Base-by-base conservation (phyloP, 148 eudicot species). In the Fagopyrum esculentum region DNA sequence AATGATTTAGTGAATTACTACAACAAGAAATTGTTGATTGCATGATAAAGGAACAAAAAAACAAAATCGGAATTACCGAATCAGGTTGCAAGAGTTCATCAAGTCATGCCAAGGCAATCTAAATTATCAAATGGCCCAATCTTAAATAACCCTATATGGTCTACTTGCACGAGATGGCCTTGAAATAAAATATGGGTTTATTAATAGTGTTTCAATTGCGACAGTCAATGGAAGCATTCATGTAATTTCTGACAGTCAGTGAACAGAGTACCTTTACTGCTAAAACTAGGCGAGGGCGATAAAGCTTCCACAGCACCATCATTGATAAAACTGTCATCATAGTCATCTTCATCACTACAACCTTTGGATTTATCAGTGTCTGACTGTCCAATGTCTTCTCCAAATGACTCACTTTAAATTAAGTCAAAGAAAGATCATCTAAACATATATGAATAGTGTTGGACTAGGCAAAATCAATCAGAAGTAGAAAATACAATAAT, bases 321-420 rank as follows among this genome's bases (percentile, higher is more conserved):
- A 78, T 91, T 78, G 69, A 94, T 94, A 81, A 94, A 94, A 76
- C 98, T 94, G 82, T 89, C 93, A 12, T 90, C 96, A 78, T 94
- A 91, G n/a, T 85, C 79, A 56, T 91, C 97, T 40, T 91, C 98
- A 48, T 82, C 89, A 72, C 81, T 76, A 43, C 46, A 3, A 60
- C 75, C 80, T 77, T 44, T 69, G 47, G 91, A 88, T 77, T 50
- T 75, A 19, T 87, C 89, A 3, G 87, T 74, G 51, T 86, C 90
- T 10, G 89, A 46, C 55, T 87, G 76, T 71, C 84, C 91, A 75
- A 94, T 81, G 81, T 94, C 98, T 84, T 88, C 96, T 40, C 97
- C 98, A 70, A 56, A 87, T 73, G 98, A 89, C 64, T 91, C 97
- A 77, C 98, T 91, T 81, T 10, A 9, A 9, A 43, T 61, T 9